phyloP scores from a whole-genome alignment of 768 basidiomycete species.

The Strobilomyces confusus region DNA sequence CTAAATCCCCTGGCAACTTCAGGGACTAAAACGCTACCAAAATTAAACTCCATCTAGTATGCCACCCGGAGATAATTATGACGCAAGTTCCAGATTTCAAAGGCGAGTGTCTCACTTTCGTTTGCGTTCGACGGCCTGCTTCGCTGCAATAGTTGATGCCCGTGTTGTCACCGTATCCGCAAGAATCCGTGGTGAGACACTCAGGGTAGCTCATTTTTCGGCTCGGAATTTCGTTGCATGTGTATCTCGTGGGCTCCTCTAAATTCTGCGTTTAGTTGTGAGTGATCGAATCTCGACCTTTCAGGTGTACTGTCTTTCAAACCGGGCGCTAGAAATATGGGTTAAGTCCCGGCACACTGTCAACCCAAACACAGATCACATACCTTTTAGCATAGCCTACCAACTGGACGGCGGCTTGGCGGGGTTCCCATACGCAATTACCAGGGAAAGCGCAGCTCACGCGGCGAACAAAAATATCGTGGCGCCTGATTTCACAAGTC shows the following conservation, averaged over 20 bases:
- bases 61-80: slow-evolving; percentile 3
- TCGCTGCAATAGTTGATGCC: not conserved
- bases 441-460: not conserved
- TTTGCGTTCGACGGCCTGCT: not conserved
- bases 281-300: not conserved
- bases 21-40: not conserved
- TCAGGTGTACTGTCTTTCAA: not conserved
- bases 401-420: not conserved
- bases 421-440: not conserved
- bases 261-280: slow-evolving; percentile 1
- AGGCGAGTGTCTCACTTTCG: slow-evolving; percentile 19
- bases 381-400: not conserved
- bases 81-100: slow-evolving; percentile 8
- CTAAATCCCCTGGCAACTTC: not conserved
- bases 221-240: not conserved
- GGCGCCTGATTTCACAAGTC: slow-evolving; percentile 9
- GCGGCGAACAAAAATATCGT: not conserved
- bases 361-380: not conserved
- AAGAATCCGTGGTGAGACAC: slow-evolving; percentile 16
- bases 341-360: slow-evolving; percentile 1
- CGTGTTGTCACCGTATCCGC: not conserved
- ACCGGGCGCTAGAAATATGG: not conserved
- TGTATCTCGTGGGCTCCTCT: not conserved
- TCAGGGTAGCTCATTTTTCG: slow-evolving; percentile 5
- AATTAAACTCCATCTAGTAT: slow-evolving; percentile 1